Percentiles rank a stretch among this genome's conserved stretches.
Evolutionary conservation across 164 flowering plant species (phyloP).

Genomic region (Warburgia ugandensis): DNA sequence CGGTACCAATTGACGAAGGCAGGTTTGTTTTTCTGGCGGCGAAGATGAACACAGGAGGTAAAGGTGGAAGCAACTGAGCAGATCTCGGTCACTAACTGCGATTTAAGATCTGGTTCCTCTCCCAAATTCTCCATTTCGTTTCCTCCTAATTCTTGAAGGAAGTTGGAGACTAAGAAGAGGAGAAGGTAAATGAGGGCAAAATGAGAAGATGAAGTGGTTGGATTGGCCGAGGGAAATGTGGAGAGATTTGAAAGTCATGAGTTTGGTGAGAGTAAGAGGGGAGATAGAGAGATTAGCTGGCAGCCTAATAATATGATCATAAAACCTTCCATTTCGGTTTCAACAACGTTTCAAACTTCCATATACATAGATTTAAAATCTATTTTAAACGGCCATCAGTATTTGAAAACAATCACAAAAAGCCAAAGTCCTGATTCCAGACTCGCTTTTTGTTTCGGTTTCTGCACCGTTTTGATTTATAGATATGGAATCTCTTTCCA

Average conservation of each 20-base stretch:
- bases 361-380: too few species aligned
- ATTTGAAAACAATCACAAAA: too few species aligned
- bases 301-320: too few species aligned
- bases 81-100: conserved; percentile 46
- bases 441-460: too few species aligned
- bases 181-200: conserved; percentile 1
- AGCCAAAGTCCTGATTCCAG: too few species aligned
- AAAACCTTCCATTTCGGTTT: too few species aligned
- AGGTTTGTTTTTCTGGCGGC: conserved; percentile 8
- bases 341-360: too few species aligned
- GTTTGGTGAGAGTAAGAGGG: conserved; percentile 24
- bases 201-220: conserved; percentile 51
- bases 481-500: too few species aligned
- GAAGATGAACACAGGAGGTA: conserved; percentile 14
- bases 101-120: conserved; percentile 29
- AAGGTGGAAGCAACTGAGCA: conserved; percentile 36
- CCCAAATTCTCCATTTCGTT: conserved; percentile 21
- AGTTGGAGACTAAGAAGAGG: not conserved
- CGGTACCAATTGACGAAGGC: conserved; percentile 77
- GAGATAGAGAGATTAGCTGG: conserved; percentile 18
- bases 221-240: conserved; percentile 28
- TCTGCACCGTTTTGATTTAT: too few species aligned
- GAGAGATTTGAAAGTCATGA: conserved; percentile 40
- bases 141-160: not conserved
- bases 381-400: too few species aligned